Evolutionary conservation across 2,329 filamentous ascomycete species (phyloP), one percentile per base, ranked within the genome.

Genomic region (Neopestalotiopsis sp.): DNA sequence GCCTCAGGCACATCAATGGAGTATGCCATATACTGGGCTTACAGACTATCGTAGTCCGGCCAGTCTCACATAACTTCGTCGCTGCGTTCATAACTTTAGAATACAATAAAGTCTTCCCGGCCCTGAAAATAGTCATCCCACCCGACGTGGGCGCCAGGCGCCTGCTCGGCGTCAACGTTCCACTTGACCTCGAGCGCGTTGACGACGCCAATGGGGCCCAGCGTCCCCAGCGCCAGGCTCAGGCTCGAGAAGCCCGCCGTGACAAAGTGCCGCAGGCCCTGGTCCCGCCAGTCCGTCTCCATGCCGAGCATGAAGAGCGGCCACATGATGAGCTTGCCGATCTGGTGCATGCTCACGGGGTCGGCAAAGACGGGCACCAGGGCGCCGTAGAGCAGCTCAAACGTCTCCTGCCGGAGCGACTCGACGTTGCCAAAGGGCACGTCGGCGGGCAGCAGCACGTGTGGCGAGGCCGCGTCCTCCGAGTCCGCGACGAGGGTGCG

Each of bases 241-340:
- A 67, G 40, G n/a, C 45, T 61, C 28, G 61, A n/a, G 40, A 70
- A 70, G 24, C 68, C 56, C 7, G 61, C 53, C 13, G 58, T 61
- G 20, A 70, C 67, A 30, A 70, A 66, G 2, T 34, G 12, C 17
- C 56, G 34, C 56, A 32, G 38, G 13, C 40, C 38, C 30, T 17
- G 9, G 32, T 70, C 62, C 5, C 24, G 30, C 24, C 62, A 42
- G 30, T 68, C 34, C 3, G 67, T 64, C 57, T 70, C 68, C 61
- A 66, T 68, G 42, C 68, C 68, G 7, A 70, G 66, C 14, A 70
- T 58, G 42, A 68, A 67, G 2, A 68, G 61, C n/a, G 66, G 68
- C 68, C 68, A 70, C 66, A 70, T 65, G 53, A 70, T 67, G 13
- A 70, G 66, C 30, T 67, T 70, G 6, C 68, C 68, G n/a, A 70